These are phyloP conservation scores for Arthroderma sp. DNA, from an alignment of 2,329 filamentous ascomycete species.

Conservation along the genomic window DNA sequence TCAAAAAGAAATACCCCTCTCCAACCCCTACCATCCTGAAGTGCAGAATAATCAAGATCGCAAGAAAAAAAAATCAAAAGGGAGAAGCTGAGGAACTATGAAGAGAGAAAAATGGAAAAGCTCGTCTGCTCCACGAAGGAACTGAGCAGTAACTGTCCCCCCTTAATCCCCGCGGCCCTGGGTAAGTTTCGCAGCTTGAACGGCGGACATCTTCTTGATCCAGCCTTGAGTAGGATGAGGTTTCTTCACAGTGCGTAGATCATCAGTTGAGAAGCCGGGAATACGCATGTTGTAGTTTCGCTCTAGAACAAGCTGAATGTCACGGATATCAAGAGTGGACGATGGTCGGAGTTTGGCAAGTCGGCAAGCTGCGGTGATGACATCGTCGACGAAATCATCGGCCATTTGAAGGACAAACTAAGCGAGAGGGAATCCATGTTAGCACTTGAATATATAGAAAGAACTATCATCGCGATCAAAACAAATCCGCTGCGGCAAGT, in stretches of 20 bases:
- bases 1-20: neutral
- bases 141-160: neutral
- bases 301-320: slow-evolving; percentile 71
- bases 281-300: slow-evolving; percentile 83
- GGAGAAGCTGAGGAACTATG: neutral
- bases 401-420: slow-evolving; percentile 78
- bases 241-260: slow-evolving; percentile 87
- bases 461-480: too few relatives aligned
- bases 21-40: neutral
- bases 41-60: neutral
- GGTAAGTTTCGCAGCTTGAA: slow-evolving; percentile 75
- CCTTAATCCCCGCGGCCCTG: slow-evolving; percentile 29
- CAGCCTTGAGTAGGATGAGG: slow-evolving; percentile 76
- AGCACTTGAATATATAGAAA: too few relatives aligned
- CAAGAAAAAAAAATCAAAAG: neutral
- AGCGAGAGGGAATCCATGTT: slow-evolving; percentile 4
- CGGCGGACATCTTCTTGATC: slow-evolving; percentile 94
- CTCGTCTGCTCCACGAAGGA: neutral
- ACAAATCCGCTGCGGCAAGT: too few relatives aligned
- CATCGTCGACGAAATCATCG: slow-evolving; percentile 88
- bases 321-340: slow-evolving; percentile 77
- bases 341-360: slow-evolving; percentile 87
- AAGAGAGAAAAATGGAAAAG: neutral
- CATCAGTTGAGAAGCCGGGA: slow-evolving; percentile 86
- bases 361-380: slow-evolving; percentile 74